phyloP scores from a whole-genome alignment of 495 filamentous ascomycete genomes.

The Hypoxylon crocopeplum region DNA sequence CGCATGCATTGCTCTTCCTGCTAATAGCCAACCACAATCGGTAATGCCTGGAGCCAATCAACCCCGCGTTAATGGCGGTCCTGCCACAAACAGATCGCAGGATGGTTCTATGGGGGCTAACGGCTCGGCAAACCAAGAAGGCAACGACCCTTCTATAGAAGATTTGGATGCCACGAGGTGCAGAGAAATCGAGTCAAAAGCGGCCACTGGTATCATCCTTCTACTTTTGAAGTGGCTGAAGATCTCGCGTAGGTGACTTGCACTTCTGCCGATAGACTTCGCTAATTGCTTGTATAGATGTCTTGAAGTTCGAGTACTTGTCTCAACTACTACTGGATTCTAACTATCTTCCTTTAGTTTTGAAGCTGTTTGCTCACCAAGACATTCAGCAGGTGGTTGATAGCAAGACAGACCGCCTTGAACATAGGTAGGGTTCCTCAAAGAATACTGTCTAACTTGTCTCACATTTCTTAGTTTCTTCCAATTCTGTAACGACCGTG shows the following conservation, averaged over 20 bases:
- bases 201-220: conserved; percentile 83
- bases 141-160: conserved; percentile 57
- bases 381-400: conserved; percentile 90
- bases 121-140: conserved; percentile 45
- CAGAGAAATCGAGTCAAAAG: conserved; percentile 88
- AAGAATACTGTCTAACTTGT: conserved; percentile 1
- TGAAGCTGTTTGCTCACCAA: conserved; percentile 92
- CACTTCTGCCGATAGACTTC: neutral
- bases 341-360: conserved; percentile 88
- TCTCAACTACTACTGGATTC: conserved; percentile 91
- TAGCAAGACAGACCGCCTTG: conserved; percentile 79
- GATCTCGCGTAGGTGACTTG: conserved; percentile 74
- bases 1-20: conserved; percentile 54
- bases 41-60: conserved; percentile 38
- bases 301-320: conserved; percentile 95
- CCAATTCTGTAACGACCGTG: conserved; percentile 73
- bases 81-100: conserved; percentile 37
- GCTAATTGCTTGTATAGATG: conserved; percentile 64
- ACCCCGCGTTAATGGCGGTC: conserved; percentile 45
- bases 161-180: conserved; percentile 81
- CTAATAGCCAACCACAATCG: conserved; percentile 43
- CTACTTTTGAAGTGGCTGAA: conserved; percentile 96
- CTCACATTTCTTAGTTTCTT: conserved; percentile 74
- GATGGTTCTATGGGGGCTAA: conserved; percentile 41
- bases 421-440: conserved; percentile 70